A percentile compares a stretch with the other conserved stretches of the same genome.
phyloP scores from a whole-genome alignment of 225 moss, liverwort and hornwort genomes.

The Lunularia cruciata region DNA sequence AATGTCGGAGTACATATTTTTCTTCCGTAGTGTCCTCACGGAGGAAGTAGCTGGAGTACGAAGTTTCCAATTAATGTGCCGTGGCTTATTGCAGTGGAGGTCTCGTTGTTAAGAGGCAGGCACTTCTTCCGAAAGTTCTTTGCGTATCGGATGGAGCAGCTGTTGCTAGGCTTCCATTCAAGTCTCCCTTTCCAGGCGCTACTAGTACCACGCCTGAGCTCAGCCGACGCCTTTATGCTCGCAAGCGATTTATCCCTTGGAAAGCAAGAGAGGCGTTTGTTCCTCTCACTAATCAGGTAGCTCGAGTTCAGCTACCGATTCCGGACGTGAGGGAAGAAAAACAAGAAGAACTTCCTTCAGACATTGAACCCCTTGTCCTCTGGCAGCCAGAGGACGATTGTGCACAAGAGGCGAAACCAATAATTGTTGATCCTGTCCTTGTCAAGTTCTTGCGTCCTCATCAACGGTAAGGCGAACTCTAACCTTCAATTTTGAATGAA shows the following conservation, averaged over 20 bases:
- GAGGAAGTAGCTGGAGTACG: no score
- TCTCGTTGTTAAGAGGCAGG: constrained; percentile 75
- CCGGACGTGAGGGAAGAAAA: constrained; percentile 45
- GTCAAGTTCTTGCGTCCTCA: constrained; percentile 82
- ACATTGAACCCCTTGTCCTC: constrained; percentile 78
- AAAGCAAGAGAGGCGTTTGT: constrained; percentile 58
- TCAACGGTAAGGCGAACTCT: constrained; percentile 56
- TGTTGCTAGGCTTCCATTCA: constrained; percentile 83
- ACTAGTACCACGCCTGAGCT: constrained; percentile 62
- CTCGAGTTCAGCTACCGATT: constrained; percentile 44
- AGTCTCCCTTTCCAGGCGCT: constrained; percentile 74
- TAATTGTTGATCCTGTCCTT: constrained; percentile 77
- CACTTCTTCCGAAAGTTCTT: constrained; percentile 79
- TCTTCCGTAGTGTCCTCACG: no score
- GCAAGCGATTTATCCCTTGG: constrained; percentile 96
- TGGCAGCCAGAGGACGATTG: constrained; percentile 76
- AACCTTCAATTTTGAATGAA: neutral
- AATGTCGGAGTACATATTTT: no score
- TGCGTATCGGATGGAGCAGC: constrained; percentile 81
- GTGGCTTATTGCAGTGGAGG: constrained; percentile 59
- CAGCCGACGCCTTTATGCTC: constrained; percentile 73
- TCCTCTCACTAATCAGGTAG: constrained; percentile 58
- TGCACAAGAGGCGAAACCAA: constrained; percentile 49
- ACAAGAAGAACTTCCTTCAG: constrained; percentile 79
- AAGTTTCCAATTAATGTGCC: neutral